Evolutionary conservation across 2,329 filamentous ascomycete genomes (phyloP).

Genomic region (Diaporthe citrichinensis): DNA sequence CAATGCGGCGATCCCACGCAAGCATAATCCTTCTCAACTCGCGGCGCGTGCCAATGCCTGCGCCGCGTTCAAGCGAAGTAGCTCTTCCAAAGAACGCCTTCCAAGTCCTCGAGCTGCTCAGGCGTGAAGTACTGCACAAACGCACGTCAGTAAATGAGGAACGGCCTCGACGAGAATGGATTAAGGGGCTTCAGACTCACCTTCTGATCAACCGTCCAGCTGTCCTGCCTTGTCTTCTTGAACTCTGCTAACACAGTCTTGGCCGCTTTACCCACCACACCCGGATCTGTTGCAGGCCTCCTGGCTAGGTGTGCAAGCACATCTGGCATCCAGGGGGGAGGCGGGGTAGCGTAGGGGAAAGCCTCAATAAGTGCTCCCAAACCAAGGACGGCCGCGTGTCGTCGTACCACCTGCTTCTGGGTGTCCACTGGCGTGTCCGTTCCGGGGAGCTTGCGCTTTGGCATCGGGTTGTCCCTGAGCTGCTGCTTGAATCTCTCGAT

Average conservation of each 20-base stretch:
- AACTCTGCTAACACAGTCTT: conserved; percentile 96
- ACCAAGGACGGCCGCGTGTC: conserved; percentile 93
- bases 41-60: too few relatives aligned
- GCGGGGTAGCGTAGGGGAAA: conserved; percentile 95
- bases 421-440: conserved; percentile 79
- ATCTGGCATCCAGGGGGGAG: conserved; percentile 93
- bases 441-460: conserved; percentile 76
- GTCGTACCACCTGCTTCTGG: conserved; percentile 82
- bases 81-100: conserved; percentile 99
- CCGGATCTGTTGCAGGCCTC: conserved; percentile 88
- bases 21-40: neutral
- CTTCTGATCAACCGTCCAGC: conserved; percentile 98
- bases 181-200: conserved; percentile 65
- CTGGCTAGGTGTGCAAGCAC: conserved; percentile 88
- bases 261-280: conserved; percentile 94
- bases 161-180: too few relatives aligned
- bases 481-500: conserved; percentile 84
- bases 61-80: conserved; percentile 84
- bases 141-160: conserved; percentile 47
- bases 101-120: conserved; percentile 94
- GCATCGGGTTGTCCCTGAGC: conserved; percentile 88
- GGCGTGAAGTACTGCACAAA: conserved; percentile 79
- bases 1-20: neutral
- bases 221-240: conserved; percentile 99
- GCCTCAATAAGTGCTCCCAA: conserved; percentile 93